Base-by-base conservation (phyloP, 1,139 yeast species). In the Yarrowia galli region DNA sequence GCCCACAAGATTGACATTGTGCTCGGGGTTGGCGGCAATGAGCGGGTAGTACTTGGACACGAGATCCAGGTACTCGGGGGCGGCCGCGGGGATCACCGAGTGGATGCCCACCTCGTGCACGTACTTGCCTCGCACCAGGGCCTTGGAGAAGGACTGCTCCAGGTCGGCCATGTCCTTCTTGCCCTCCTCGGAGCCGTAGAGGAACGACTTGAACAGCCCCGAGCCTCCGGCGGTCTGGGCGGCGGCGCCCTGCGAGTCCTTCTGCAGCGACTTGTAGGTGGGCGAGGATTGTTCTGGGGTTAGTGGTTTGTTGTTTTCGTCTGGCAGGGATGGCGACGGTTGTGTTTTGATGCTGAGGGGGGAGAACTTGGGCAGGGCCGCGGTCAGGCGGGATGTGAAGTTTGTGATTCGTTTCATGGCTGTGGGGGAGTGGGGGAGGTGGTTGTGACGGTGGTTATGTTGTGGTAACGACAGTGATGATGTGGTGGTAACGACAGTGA, bases 31-130 rank as follows among this genome's bases (percentile, higher is more conserved):
- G 16, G 70, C 73, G 13, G 79, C 79, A 53, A 77, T 73, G 49
- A 71, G 70, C 9, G 82, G 81, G 69, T 79, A 80, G 54, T 73
- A 72, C 67, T 76, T 71, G 25, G 76, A 69, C 68, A 80, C 73
- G 28, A 79, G 71, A 46, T 77, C 76, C 25, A 79, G 73, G 69
- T 80, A 80, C 48, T 79, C 80, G 32, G 73, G 72, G n/a, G 80
- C 74, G 68, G 71, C 71, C 18, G 74, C 75, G 1, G 83, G 81
- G 18, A 72, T 67, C 20, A 80, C 83, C 63, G 76, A 74, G 71
- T 80, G 83, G 32, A 75, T 71, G 38, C 75, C 76, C 46, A 80
- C 73, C 70, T 80, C 83, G 70, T 80, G 83, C 35, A 80, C 82
- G 70, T 79, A 79, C 71, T 80, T 79, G 40, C 83, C 83, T 20